Conservation (phyloP, 139 green algal genomes). For the Ettlia oleoabundans region DNA sequence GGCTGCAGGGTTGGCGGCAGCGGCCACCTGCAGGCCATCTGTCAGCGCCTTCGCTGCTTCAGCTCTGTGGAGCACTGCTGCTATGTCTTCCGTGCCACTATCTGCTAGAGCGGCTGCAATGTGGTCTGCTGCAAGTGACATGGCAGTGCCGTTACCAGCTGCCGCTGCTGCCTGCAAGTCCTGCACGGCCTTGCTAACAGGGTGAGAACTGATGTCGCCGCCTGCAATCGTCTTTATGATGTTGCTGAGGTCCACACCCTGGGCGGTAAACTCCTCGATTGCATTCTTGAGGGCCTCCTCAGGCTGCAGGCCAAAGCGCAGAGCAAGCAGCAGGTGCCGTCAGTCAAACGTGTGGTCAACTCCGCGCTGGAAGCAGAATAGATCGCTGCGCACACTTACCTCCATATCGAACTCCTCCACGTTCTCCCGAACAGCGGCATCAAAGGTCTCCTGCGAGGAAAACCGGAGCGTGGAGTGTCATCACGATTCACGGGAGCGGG, state of each 20-base stretch:
- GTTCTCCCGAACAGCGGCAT: constrained; percentile 81
- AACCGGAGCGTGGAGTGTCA: neutral
- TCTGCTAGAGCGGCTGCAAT: neutral
- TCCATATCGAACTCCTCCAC: constrained; percentile 89
- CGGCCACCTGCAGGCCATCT: neutral
- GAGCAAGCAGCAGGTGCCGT: neutral
- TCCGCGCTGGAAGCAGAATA: neutral
- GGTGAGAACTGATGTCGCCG: constrained; percentile 42
- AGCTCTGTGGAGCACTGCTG: constrained; percentile 16
- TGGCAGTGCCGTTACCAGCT: neutral
- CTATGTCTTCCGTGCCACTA: neutral
- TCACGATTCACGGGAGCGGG: neutral
- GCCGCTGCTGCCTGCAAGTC: neutral
- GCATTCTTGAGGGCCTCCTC: constrained; percentile 78
- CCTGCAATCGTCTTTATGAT: constrained; percentile 64
- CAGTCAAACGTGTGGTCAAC: neutral
- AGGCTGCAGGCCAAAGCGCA: constrained; percentile 36
- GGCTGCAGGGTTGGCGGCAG: neutral
- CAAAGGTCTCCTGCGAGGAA: constrained; percentile 77
- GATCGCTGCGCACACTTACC: constrained; percentile 45
- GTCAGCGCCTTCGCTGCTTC: neutral
- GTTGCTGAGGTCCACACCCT: constrained; percentile 73
- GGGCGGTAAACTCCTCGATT: constrained; percentile 77
- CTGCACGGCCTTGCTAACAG: neutral
- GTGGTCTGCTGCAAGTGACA: neutral